A percentile compares a stretch with the other conserved stretches of the same genome.
These are phyloP conservation scores for Cyclospora cayetanensis DNA, from an alignment of 169 alveolate species.

Conservation along the genomic window DNA sequence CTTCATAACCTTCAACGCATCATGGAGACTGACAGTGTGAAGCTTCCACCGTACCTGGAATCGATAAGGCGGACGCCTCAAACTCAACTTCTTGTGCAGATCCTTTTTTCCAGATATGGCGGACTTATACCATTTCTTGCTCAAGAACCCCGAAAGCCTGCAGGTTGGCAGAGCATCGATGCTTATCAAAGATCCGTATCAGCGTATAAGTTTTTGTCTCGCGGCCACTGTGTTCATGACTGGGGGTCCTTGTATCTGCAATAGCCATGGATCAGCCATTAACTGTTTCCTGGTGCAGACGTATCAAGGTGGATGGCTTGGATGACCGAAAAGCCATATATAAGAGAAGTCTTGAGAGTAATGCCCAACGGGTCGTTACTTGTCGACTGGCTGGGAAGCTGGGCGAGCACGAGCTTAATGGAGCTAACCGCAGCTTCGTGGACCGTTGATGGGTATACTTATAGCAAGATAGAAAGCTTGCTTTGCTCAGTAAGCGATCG, in stretches of 20 bases:
- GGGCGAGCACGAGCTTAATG: neutral
- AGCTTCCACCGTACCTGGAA: neutral
- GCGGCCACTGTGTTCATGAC: neutral
- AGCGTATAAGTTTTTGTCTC: neutral
- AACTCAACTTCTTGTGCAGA: constrained; percentile 38
- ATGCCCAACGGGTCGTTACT: constrained; percentile 12
- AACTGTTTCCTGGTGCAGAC: no score
- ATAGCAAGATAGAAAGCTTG: constrained; percentile 2
- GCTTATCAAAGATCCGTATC: neutral
- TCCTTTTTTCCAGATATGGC: constrained; percentile 20
- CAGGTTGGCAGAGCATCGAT: neutral
- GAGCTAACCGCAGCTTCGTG: constrained; percentile 1
- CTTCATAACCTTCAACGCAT: constrained; percentile 37
- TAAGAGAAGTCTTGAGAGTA: neutral
- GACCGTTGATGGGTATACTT: neutral
- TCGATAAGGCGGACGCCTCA: constrained; percentile 20
- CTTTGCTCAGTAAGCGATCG: constrained; percentile 6
- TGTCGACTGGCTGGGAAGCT: constrained; percentile 44
- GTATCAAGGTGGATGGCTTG: constrained; percentile 4
- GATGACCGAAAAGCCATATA: neutral
- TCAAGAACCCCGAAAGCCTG: neutral
- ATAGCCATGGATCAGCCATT: no score
- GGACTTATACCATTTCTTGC: constrained; percentile 52
- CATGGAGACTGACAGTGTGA: constrained; percentile 2
- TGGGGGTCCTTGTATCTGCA: neutral